Evolutionary conservation across 2,329 filamentous ascomycete species (phyloP), one percentile per base, ranked within the genome.

Genomic region (Phyllosticta citriasiana): DNA sequence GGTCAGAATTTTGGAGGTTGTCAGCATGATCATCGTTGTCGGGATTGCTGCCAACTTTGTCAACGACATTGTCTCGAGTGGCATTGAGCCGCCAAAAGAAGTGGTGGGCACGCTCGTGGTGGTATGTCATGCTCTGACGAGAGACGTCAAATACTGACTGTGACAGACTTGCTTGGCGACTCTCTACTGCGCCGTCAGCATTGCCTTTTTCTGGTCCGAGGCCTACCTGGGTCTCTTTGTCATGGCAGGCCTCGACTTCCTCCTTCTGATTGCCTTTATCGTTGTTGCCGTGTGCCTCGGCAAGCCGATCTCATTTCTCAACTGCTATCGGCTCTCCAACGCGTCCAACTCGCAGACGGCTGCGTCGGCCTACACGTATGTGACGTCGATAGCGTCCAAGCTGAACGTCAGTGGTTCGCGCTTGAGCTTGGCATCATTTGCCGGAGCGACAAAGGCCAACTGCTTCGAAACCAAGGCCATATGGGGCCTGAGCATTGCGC

Each of bases 401-500:
- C 70, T 84, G 40, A 77, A 78, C 61, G 77, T 77, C 55, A 72
- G 78, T 57, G 79, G 78, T n/a, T 77, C 77, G 6, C 78, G 72
- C 51, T 70, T 85, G 60, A 75, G 78, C 22, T 77, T 84, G 63
- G 68, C 70, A 14, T 73, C 77, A 61, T 86, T 82, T 82, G 82
- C 84, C 53, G 82, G 82, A n/a, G 79, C 81, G 8, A 84, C 79
- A 12, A 82, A 79, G 70, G 70, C 82, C 19, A 88, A 88, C 60
- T 97, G 92, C 77, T 85, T 86, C 69, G 86, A 94, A 78, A 85
- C 91, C 73, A 95, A 96, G 80, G 84, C 88, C 16, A 84, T 94
- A 66, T 96, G 91, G 92, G 91, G 91, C 0, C 75, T 96, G 63
- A 84, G 85, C 72, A 92, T 96, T 73, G 86, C 86, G 4, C 81